phyloP scores from a whole-genome alignment of 495 filamentous ascomycete species.

The Neurospora sp. region DNA sequence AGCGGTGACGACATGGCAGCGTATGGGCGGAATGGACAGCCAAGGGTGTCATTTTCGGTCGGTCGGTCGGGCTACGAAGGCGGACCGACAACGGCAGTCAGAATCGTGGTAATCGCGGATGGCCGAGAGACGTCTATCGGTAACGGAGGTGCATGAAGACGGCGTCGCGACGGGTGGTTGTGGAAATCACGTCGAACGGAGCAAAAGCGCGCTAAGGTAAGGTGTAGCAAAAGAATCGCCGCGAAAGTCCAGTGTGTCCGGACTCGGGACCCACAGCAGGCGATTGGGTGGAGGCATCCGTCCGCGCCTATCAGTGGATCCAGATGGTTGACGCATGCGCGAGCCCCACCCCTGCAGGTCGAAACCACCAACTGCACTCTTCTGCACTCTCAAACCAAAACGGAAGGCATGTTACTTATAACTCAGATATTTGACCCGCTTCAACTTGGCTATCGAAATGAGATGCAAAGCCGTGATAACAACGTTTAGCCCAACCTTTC shows the following conservation, averaged over 20 bases:
- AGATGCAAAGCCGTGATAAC: neutral
- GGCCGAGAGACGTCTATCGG: neutral
- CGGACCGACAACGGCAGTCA: neutral
- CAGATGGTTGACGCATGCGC: neutral
- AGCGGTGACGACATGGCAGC: constrained; percentile 19
- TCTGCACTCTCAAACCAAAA: neutral
- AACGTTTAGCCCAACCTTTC: neutral
- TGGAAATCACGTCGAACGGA: neutral
- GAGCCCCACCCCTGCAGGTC: neutral
- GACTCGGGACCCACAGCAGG: neutral
- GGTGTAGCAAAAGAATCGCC: neutral
- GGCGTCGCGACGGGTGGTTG: neutral
- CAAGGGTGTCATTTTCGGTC: neutral
- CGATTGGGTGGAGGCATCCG: neutral
- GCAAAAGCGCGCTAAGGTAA: neutral
- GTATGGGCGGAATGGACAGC: constrained; percentile 19
- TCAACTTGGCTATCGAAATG: neutral
- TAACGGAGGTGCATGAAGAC: neutral
- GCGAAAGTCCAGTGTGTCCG: neutral
- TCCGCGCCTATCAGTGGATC: neutral
- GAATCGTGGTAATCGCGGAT: neutral
- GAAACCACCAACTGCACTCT: neutral
- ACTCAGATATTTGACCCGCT: neutral
- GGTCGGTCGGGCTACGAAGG: neutral
- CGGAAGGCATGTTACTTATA: neutral